phyloP scores from a whole-genome alignment of 2,329 filamentous ascomycete genomes.

The Fusarium devonianum region DNA sequence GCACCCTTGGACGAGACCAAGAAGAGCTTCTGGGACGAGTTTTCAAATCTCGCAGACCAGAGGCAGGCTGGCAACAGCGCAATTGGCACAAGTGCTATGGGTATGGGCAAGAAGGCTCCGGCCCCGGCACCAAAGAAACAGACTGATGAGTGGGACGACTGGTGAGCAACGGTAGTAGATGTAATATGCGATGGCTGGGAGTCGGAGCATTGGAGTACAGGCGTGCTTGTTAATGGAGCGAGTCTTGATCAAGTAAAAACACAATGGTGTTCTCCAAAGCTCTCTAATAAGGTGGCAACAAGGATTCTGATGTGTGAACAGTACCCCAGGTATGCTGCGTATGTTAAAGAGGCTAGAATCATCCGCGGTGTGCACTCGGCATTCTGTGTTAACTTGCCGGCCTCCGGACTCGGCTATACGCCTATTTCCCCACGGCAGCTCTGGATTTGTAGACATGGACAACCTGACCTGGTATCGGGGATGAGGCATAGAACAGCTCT shows the following conservation, averaged over 20 bases:
- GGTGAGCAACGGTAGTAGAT: slow-evolving; percentile 49
- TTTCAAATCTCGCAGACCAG: slow-evolving; percentile 73
- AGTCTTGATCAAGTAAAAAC: slow-evolving; percentile 20
- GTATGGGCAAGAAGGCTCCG: slow-evolving; percentile 55
- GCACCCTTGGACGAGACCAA: slow-evolving; percentile 67
- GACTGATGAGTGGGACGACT: slow-evolving; percentile 71
- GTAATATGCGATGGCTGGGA: slow-evolving; percentile 25
- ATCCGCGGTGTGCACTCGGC: slow-evolving; percentile 28
- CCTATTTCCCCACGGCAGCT: neutral
- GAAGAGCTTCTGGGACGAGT: slow-evolving; percentile 92
- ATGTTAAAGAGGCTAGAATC: slow-evolving; percentile 16
- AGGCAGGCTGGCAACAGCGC: slow-evolving; percentile 55
- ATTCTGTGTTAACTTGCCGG: slow-evolving; percentile 25
- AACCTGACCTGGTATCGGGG: no score
- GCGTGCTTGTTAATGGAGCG: slow-evolving; percentile 35
- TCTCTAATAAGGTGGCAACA: slow-evolving; percentile 18
- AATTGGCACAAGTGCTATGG: slow-evolving; percentile 67
- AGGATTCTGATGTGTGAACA: slow-evolving; percentile 6
- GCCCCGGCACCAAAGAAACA: slow-evolving; percentile 50
- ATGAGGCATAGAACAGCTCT: no score
- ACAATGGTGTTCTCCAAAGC: slow-evolving; percentile 11
- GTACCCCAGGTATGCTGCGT: neutral
- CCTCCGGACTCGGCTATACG: slow-evolving; percentile 8
- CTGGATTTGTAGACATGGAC: neutral
- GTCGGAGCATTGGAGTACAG: slow-evolving; percentile 43